Conservation (phyloP, 345 rosid species). For the Erucastrum elatum region DNA sequence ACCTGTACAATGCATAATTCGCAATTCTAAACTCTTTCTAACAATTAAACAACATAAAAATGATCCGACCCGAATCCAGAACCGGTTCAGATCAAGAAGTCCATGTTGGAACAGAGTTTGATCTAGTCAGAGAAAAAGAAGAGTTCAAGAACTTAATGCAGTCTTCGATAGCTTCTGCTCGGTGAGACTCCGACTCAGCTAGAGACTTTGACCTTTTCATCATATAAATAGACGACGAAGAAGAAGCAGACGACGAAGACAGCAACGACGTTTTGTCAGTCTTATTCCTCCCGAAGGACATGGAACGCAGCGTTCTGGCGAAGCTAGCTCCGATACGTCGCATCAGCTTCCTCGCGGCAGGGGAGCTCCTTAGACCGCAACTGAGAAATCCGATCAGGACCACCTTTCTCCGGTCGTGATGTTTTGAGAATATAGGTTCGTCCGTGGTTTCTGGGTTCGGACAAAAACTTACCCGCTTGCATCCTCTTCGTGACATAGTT, state of each 20-base stretch:
- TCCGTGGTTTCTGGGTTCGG: slow-evolving; percentile 50
- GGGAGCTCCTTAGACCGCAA: slow-evolving; percentile 51
- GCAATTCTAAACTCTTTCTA: background rate
- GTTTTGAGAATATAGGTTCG: slow-evolving; percentile 49
- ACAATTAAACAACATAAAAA: background rate
- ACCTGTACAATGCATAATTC: slow-evolving; percentile 23
- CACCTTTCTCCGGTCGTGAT: slow-evolving; percentile 41
- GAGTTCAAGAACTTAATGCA: slow-evolving; percentile 91
- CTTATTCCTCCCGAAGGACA: slow-evolving; percentile 44
- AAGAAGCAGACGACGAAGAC: slow-evolving; percentile 30
- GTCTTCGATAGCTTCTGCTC: slow-evolving; percentile 88
- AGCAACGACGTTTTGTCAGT: slow-evolving; percentile 30
- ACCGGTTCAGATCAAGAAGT: slow-evolving; percentile 42
- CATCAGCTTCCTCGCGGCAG: slow-evolving; percentile 49
- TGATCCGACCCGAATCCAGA: background rate
- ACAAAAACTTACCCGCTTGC: slow-evolving; percentile 69
- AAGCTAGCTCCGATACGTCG: slow-evolving; percentile 59
- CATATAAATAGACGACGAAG: slow-evolving; percentile 49
- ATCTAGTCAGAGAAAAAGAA: slow-evolving; percentile 59
- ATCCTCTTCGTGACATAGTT: slow-evolving; percentile 58
- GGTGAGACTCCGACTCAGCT: slow-evolving; percentile 79
- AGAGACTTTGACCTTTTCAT: slow-evolving; percentile 71
- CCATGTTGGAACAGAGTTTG: slow-evolving; percentile 63
- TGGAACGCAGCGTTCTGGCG: slow-evolving; percentile 50
- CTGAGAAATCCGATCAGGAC: slow-evolving; percentile 48